Base-by-base conservation (phyloP, 208 protist species). In the Trypanosomatidae sp. region DNA sequence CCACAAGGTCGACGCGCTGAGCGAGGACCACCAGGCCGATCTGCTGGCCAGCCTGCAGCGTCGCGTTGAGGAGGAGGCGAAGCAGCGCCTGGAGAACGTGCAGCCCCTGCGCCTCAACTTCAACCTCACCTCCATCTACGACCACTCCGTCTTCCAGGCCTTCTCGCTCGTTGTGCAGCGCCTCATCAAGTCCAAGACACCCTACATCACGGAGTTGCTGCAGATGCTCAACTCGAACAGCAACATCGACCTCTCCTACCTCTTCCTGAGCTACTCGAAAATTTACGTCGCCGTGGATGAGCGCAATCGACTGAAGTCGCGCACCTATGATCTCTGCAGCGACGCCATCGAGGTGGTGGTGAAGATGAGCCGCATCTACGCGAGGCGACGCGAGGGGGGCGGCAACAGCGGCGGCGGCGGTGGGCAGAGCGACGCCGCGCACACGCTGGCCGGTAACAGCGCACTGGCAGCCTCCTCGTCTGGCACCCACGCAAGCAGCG, bases 111-210 rank as follows among this genome's bases (percentile, higher is more conserved):
- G 79, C 19, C 76, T 97, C 41, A 94, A 94, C 74, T 97, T 95
- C 73, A 97, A 97, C 70, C 86, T 97, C 47, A 97, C 92, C 22
- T 95, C 90, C 25, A 97, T 97, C 65, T 97, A 94, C 73, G 92
- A 97, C 71, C 90, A 97, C 72, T 97, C 92, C 36, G 87, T 97
- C 47, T 97, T 97, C 74, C 89, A 97, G 76, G 92, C 92, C 30
- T 97, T 97, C 72, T 97, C 92, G 2, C 65, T 93, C 3, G 92
- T 97, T 1, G 92, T 97, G 59, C 92, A 95, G 69, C 83, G 86
- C 43, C 85, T 97, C 1, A 95, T 95, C 59, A 87, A 87, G 76
- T 78, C 71, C n/a, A 88, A 94, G 76, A 84, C 80, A 22, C 85
- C 84, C 53, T 94, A 94, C 75, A 93, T 97, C 55, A 92, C 83